These are phyloP conservation scores for Russula sp. DNA, from an alignment of 768 basidiomycete genomes.

Conservation along the genomic window DNA sequence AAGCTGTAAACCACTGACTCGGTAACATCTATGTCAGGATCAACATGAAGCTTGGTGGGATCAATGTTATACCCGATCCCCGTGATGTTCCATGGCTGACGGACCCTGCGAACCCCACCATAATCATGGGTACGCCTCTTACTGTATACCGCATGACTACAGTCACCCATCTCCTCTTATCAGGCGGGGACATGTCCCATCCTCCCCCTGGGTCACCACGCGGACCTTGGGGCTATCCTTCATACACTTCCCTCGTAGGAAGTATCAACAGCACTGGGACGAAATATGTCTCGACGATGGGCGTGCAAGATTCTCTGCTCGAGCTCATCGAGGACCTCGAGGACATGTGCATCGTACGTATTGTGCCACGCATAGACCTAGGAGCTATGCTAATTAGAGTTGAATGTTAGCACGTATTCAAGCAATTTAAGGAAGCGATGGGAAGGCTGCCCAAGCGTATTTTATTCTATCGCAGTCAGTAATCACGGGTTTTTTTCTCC, in stretches of 20 bases:
- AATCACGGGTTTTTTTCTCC: background rate
- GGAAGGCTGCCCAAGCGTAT: conserved; percentile 55
- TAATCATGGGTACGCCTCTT: conserved; percentile 60
- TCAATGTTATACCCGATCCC: conserved; percentile 72
- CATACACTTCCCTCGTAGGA: conserved; percentile 74
- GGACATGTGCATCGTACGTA: conserved; percentile 56
- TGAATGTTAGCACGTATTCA: conserved; percentile 41
- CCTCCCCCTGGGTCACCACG: conserved; percentile 60
- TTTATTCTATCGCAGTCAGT: conserved; percentile 67
- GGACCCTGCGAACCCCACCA: conserved; percentile 68
- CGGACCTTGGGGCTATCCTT: conserved; percentile 56
- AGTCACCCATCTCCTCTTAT: background rate
- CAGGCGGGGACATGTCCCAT: conserved; percentile 77
- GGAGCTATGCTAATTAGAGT: background rate
- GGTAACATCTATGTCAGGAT: conserved; percentile 45
- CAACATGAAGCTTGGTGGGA: conserved; percentile 81
- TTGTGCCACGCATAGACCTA: background rate
- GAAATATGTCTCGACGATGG: conserved; percentile 61
- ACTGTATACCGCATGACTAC: background rate
- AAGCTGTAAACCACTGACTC: background rate
- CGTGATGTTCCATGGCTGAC: conserved; percentile 58
- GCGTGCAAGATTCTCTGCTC: conserved; percentile 60
- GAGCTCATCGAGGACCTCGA: conserved; percentile 74
- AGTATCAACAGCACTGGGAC: conserved; percentile 72
- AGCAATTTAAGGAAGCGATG: conserved; percentile 55